Percentiles rank a stretch among this genome's conserved stretches.
These are phyloP conservation scores for Golubevia sp. DNA, from an alignment of 1,284 basidiomycete species.

Conservation along the genomic window DNA sequence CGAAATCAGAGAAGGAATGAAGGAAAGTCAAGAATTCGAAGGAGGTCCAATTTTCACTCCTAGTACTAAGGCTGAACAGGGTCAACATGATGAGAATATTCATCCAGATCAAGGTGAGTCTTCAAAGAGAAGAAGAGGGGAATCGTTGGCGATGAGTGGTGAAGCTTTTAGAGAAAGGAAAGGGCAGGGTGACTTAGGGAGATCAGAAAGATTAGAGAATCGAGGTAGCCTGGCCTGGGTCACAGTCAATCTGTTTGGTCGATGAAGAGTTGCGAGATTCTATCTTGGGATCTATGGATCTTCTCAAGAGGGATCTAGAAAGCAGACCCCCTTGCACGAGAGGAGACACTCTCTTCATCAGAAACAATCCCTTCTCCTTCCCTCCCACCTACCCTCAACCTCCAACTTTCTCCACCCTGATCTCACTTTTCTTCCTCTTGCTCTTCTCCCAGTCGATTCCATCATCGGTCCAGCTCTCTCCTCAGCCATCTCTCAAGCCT, in stretches of 20 bases:
- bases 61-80: slow-evolving; percentile 94
- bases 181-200: too few relatives aligned
- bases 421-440: slow-evolving; percentile 3
- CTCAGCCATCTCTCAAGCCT: slow-evolving; percentile 68
- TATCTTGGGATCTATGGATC: too few relatives aligned
- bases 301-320: too few relatives aligned
- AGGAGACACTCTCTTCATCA: background rate
- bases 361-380: background rate
- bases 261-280: too few relatives aligned
- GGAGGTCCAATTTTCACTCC: slow-evolving; percentile 83
- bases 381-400: background rate
- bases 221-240: too few relatives aligned
- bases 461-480: slow-evolving; percentile 66
- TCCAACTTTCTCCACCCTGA: slow-evolving; percentile 2
- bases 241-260: too few relatives aligned
- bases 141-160: background rate
- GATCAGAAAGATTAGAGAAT: too few relatives aligned
- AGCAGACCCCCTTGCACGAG: too few relatives aligned
- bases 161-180: too few relatives aligned
- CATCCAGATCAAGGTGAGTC: slow-evolving; percentile 79
- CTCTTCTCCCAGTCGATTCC: slow-evolving; percentile 13
- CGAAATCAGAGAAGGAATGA: slow-evolving; percentile 73
- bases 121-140: background rate
- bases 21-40: slow-evolving; percentile 75
- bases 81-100: slow-evolving; percentile 96